Base-by-base conservation (phyloP, 257 asterid genomes). In the Pogostemon cablin region DNA sequence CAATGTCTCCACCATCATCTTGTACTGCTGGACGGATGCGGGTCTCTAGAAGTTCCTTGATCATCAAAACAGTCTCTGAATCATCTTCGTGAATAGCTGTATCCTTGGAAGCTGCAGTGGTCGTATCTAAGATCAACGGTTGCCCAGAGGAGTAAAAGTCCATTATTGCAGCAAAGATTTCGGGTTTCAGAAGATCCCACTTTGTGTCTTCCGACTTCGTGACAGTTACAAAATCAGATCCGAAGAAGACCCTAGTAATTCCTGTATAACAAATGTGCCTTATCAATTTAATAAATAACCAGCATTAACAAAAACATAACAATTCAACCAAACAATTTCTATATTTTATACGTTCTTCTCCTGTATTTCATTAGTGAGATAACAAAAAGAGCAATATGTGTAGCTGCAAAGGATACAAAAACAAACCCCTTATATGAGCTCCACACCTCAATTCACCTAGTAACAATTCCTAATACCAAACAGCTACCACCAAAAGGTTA, bases 1-100 rank as follows among this genome's bases (percentile, higher is more conserved):
- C 95, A 0, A 93, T 93, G 65, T 93, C 98, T 42, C 98, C 98
- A 62, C 98, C 98, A 59, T 93, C 98, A 63, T 93, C 98, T 81
- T 93, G 98, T 50, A 93, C 98, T 4, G 96, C 87, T 61, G 98
- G 98, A 17, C 97, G 95, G 41, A 93, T 86, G 37, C 97, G 97
- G 41, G 98, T 93, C 80, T 93, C 98, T 42, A 93, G 52, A 10
- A 93, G 86, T 62, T 93, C 98, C 84, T 93, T 93, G 80, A 93
- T 93, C 98, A 93, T 93, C 9, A 96, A 96, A 67, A 93, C 98
- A 43, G 86, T 88, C 78, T 93, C 98, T 41, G 97, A 90, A 81
- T 93, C 98, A 49, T 90, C 96, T 74, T 88, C 97, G 2, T 77
- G 76, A 52, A 93, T 93, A 40, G 97, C 93, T 12, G 98, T 93